Conservation (phyloP, 1,139 yeast species). For the Kodamaea plutei region DNA sequence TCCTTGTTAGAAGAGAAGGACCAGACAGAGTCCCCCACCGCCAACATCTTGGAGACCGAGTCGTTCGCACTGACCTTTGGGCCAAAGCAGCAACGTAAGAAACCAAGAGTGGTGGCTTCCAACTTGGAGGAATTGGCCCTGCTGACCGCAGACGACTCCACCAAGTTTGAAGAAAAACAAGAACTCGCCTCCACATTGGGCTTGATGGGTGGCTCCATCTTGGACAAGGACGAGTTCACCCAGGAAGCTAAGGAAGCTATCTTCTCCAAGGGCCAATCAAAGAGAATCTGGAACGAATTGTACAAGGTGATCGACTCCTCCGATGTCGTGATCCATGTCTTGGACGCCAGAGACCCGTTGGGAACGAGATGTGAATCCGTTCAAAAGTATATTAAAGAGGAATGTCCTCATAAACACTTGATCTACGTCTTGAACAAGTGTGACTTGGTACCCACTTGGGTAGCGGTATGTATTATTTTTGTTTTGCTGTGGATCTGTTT, state of each 20-base stretch:
- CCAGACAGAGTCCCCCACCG: conserved; percentile 66
- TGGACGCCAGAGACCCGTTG: conserved; percentile 95
- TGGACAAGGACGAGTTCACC: conserved; percentile 75
- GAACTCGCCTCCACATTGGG: conserved; percentile 76
- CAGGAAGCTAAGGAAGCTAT: conserved; percentile 93
- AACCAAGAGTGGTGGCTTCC: conserved; percentile 75
- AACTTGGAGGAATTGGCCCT: conserved; percentile 79
- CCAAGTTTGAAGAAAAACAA: conserved; percentile 64
- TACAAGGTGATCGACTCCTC: conserved; percentile 96
- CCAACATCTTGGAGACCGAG: conserved; percentile 85
- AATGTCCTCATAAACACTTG: conserved; percentile 95
- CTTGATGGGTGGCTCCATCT: conserved; percentile 65
- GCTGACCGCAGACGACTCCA: conserved; percentile 54
- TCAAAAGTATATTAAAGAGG: conserved; percentile 87
- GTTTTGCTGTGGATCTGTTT: conserved; percentile 7
- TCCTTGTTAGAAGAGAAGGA: conserved; percentile 86
- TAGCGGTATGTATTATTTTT: conserved; percentile 75
- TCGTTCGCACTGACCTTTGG: conserved; percentile 82
- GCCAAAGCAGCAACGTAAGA: conserved; percentile 91
- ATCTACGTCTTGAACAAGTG: conserved; percentile 93
- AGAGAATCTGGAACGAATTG: conserved; percentile 97
- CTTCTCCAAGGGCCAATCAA: conserved; percentile 95
- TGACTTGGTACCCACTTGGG: conserved; percentile 99
- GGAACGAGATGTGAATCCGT: conserved; percentile 95
- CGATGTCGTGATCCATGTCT: conserved; percentile 92